Base-by-base conservation (phyloP, 2,329 filamentous ascomycete species). In the Chaetomiaceae sp. region DNA sequence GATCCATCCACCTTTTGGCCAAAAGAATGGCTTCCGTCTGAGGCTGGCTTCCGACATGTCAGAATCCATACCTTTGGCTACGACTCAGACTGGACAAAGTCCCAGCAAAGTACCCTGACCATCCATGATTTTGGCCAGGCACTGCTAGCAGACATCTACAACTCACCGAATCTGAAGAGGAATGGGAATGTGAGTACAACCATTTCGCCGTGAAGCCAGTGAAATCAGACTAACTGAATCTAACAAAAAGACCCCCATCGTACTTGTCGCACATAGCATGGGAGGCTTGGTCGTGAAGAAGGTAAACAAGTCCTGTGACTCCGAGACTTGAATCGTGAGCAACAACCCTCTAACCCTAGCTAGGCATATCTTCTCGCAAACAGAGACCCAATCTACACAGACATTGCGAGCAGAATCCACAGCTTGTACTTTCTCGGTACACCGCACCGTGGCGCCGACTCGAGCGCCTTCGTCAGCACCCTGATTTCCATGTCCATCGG, bases 1-100 rank as follows among this genome's bases (percentile, higher is more conserved):
- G 59, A 68, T 40, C 60, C 57, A 0, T 44, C 50, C 1, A 53
- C 62, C 10, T 74, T 69, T 53, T 74, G 71, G 72, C 71, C 72
- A 0, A 55, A 66, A 50, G 46, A 60, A 25, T 74, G 68, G 67
- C 17, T 56, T 0, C 66, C 71, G 0, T 46, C 42, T 14, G 67
- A 70, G n/a, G 43, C 57, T 0, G 64, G 57, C 0, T 59, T 70
- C 27, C 25, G 65, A n/a, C 56, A 63, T 30, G 57, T 59, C 31
- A 53, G 61, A 30, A 55, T 67, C 25, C 58, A 60, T 33, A 61
- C 44, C 35, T 67, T 63, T 51, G 60, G 55, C 23, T 66, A 65
- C 50, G 66, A 67, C 39, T 57, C 54, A 35, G 55, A 50, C 35
- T 57, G 50, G 41, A 44, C 48, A 19, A 51, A 47, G 14, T 49